Percentiles rank a stretch among this genome's conserved stretches.
These are phyloP conservation scores for Tetracladium setigerum DNA, from an alignment of 495 filamentous ascomycete species.

Conservation along the genomic window DNA sequence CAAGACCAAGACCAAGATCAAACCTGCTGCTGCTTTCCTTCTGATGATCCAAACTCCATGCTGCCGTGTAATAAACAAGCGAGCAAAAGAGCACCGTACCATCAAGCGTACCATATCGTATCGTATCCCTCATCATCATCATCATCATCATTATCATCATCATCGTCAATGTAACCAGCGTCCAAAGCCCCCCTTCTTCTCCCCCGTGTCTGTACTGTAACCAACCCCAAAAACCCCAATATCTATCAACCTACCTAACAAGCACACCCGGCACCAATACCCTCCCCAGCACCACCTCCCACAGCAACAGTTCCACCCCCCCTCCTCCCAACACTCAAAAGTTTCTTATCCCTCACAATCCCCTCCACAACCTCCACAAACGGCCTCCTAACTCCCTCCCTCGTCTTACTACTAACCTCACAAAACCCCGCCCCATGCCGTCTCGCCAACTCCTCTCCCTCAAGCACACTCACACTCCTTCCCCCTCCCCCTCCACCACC, in stretches of 20 bases:
- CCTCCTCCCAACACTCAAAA: conserved; percentile 6
- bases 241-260: conserved; percentile 21
- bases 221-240: neutral
- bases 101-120: too few species aligned
- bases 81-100: too few species aligned
- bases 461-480: conserved; percentile 34
- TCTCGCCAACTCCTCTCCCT: conserved; percentile 43
- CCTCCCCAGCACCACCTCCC: conserved; percentile 7
- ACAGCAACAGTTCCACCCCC: conserved; percentile 9
- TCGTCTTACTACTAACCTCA: conserved; percentile 48
- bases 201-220: neutral
- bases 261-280: conserved; percentile 17
- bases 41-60: too few species aligned
- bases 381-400: conserved; percentile 42
- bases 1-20: too few species aligned
- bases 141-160: too few species aligned
- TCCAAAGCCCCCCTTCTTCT: conserved; percentile 1
- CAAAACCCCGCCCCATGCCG: conserved; percentile 41
- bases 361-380: conserved; percentile 48
- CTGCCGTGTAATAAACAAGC: too few species aligned
- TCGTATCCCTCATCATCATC: too few species aligned
- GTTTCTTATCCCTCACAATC: conserved; percentile 37
- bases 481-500: conserved; percentile 45
- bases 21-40: too few species aligned
- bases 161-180: conserved; percentile 10